Percentiles rank a stretch among this genome's conserved stretches.
Evolutionary conservation across 225 moss, liverwort and hornwort genomes (phyloP).

Genomic region (Marchantia paleacea): DNA sequence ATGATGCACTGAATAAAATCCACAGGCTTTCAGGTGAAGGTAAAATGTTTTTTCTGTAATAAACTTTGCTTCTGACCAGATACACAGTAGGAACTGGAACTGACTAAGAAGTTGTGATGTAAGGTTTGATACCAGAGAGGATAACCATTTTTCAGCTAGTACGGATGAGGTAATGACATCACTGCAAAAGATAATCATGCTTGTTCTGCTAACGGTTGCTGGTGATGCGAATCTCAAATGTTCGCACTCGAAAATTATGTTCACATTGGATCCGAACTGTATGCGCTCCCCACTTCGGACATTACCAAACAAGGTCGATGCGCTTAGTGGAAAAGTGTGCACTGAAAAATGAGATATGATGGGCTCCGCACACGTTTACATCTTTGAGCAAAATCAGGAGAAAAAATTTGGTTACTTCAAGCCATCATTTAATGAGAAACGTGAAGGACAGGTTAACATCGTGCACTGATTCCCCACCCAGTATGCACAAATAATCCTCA

Average conservation of each 20-base stretch:
- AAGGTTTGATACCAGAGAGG: slow-evolving; percentile 20
- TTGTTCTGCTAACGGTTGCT: slow-evolving; percentile 41
- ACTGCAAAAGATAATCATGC: slow-evolving; percentile 36
- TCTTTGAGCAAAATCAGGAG: no score
- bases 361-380: no score
- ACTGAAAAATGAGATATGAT: no score
- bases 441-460: no score
- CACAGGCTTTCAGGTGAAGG: not conserved
- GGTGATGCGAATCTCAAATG: slow-evolving; percentile 41
- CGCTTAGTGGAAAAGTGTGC: no score
- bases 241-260: slow-evolving; percentile 42
- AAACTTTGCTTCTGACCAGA: no score
- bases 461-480: no score
- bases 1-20: not conserved
- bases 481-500: no score
- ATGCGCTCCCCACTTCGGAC: slow-evolving; percentile 33
- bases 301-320: no score
- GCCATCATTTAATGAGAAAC: no score
- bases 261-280: slow-evolving; percentile 34
- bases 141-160: slow-evolving; percentile 28
- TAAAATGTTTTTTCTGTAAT: not conserved
- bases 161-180: slow-evolving; percentile 27
- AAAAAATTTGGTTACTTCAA: no score
- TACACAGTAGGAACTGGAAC: not conserved
- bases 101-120: not conserved